A percentile compares a stretch with the other conserved stretches of the same genome.
Evolutionary conservation across 23 red algal genomes (phyloP).

Genomic region (Gracilariopsis chorda): DNA sequence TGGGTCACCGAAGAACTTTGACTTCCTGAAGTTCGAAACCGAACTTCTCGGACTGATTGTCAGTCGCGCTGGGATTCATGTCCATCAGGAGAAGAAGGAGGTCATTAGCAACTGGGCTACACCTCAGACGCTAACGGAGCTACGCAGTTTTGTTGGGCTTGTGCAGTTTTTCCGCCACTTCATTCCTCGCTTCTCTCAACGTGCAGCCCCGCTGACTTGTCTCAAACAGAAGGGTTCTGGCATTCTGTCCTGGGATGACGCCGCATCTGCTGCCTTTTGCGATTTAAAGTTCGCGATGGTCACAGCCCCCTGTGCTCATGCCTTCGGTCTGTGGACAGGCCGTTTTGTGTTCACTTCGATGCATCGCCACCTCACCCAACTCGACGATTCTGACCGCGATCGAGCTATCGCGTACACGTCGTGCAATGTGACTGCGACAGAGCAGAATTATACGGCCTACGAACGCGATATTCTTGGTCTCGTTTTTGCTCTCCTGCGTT

Average conservation of each 20-base stretch:
- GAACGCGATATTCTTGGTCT: not conserved
- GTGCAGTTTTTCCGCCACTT: conserved; percentile 10
- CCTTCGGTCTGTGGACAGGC: not conserved
- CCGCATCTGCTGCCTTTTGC: not conserved
- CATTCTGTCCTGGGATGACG: not conserved
- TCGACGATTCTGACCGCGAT: not conserved
- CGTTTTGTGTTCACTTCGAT: not conserved
- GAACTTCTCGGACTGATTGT: not conserved
- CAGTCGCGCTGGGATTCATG: not conserved
- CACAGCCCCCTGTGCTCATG: not conserved
- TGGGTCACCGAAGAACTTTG: not conserved
- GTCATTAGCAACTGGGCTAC: not conserved
- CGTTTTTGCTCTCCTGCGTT: not conserved
- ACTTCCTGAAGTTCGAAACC: not conserved
- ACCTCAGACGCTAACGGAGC: not conserved
- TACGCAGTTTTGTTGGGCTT: not conserved
- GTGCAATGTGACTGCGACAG: not conserved
- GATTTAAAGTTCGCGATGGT: not conserved
- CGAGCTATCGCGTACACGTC: not conserved
- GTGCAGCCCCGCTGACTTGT: not conserved
- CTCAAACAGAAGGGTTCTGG: not conserved
- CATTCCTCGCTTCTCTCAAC: not conserved
- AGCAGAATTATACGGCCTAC: not conserved
- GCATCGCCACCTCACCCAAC: not conserved
- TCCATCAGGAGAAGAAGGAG: not conserved